Evolutionary conservation across 73 alveolate species (phyloP), one percentile per base, ranked within the genome.

Genomic region (Blepharisma japonicum): DNA sequence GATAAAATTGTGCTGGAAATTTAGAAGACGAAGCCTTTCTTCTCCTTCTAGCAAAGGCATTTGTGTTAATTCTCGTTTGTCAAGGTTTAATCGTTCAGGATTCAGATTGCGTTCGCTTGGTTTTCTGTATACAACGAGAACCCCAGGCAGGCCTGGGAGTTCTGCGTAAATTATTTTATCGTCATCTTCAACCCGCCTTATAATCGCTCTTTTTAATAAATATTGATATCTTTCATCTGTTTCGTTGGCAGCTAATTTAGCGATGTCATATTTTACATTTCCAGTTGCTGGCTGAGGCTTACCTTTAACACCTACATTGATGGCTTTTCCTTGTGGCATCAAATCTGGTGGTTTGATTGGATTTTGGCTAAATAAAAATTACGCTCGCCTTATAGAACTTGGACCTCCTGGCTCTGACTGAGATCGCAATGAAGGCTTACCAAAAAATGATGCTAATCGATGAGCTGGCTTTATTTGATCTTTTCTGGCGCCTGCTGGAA

Each of bases 41-140:
- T 94, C 99, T 7, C 99, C 99, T 80, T 94, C 99, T 20, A 94
- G 84, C 50, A 94, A 79, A n/a, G 99, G 99, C 67, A 94, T 86
- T 66, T 94, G 99, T 0, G 96, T 83, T 50, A 94, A 83, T 68
- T 94, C 99, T 78, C 95, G 71, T 71, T 89, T 92, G 80, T 94
- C 95, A n/a, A 94, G 84, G 79, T 89, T 87, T 42, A 94, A 89
- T 80, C 93, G 82, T 55, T 94, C 99, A 77, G 88, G 91, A 72
- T 89, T 80, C 32, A 90, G 89, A 83, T 92, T 87, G 53, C 98
- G 77, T 77, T 87, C 95, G 8, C 94, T 86, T 27, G 97, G 97
- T 68, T 92, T 94, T 67, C 98, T 79, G 76, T 94, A 94, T 67
- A 92, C 91, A 7, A 94, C 98, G 32, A 92, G 88, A 39, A 92